Evolutionary conservation across 116 monocot species (phyloP).

Genomic region (Papilionanthe hybrid): DNA sequence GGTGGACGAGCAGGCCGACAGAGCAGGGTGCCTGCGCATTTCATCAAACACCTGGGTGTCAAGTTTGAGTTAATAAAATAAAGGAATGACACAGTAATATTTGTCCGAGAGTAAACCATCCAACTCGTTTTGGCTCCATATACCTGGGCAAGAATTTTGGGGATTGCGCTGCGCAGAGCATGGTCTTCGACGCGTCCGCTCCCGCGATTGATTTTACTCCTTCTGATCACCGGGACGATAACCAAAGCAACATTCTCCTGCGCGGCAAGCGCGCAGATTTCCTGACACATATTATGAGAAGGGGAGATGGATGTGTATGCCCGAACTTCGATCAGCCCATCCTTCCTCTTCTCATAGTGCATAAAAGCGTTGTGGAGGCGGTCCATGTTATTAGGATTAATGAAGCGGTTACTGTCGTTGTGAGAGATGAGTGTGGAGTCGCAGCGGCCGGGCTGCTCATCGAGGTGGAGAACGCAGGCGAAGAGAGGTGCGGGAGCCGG

Average conservation of each 20-base stretch:
- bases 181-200: not conserved
- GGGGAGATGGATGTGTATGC: conserved; percentile 58
- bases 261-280: conserved; percentile 39
- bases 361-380: conserved; percentile 51
- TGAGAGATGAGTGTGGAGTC: conserved; percentile 44
- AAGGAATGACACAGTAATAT: too few species aligned
- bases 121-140: not conserved
- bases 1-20: conserved; percentile 42
- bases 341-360: conserved; percentile 29
- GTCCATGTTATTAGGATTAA: conserved; percentile 23
- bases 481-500: conserved; percentile 20
- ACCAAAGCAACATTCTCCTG: conserved; percentile 28
- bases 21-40: conserved; percentile 32
- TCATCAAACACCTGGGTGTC: not conserved
- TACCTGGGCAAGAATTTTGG: conserved; percentile 17
- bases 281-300: conserved; percentile 50
- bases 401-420: conserved; percentile 28
- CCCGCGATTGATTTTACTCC: not conserved
- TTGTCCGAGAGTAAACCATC: too few species aligned
- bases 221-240: conserved; percentile 24
- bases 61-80: too few species aligned
- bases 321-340: conserved; percentile 20
- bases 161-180: conserved; percentile 15
- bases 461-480: conserved; percentile 58
- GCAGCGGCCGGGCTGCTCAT: conserved; percentile 49